Conservation (phyloP, 164 flowering plant genomes). For the Tetrastigma voinierianum region DNA sequence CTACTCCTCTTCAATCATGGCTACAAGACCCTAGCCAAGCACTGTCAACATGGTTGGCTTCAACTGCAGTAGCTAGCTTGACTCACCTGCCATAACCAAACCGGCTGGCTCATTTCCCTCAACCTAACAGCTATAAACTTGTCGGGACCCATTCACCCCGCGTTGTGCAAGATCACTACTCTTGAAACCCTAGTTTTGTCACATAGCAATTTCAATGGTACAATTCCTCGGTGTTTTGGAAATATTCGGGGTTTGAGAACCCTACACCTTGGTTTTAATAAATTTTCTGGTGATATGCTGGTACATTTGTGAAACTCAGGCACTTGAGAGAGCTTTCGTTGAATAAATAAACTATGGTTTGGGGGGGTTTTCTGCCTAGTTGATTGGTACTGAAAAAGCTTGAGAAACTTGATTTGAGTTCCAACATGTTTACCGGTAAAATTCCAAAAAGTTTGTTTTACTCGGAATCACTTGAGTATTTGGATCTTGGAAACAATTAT, state of each 20-base stretch:
- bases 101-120: constrained; percentile 55
- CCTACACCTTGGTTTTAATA: constrained; percentile 61
- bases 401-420: constrained; percentile 49
- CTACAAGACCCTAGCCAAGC: constrained; percentile 45
- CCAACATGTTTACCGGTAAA: constrained; percentile 51
- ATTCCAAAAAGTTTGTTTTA: constrained; percentile 57
- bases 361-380: constrained; percentile 48
- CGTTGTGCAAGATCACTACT: constrained; percentile 49
- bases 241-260: constrained; percentile 30
- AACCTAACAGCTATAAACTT: constrained; percentile 42
- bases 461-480: constrained; percentile 45
- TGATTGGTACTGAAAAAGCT: constrained; percentile 56
- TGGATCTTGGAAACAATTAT: constrained; percentile 62
- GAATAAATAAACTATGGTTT: constrained; percentile 42
- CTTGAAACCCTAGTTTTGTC: constrained; percentile 53
- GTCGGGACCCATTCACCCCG: constrained; percentile 57
- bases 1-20: constrained; percentile 53
- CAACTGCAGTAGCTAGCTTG: constrained; percentile 63
- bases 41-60: constrained; percentile 46
- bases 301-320: constrained; percentile 28
- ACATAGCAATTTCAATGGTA: constrained; percentile 44
- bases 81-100: constrained; percentile 40
- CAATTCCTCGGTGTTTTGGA: constrained; percentile 63
- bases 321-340: constrained; percentile 45
- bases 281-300: constrained; percentile 49